Base-by-base conservation (phyloP, 495 filamentous ascomycete species). In the Podospora conica region DNA sequence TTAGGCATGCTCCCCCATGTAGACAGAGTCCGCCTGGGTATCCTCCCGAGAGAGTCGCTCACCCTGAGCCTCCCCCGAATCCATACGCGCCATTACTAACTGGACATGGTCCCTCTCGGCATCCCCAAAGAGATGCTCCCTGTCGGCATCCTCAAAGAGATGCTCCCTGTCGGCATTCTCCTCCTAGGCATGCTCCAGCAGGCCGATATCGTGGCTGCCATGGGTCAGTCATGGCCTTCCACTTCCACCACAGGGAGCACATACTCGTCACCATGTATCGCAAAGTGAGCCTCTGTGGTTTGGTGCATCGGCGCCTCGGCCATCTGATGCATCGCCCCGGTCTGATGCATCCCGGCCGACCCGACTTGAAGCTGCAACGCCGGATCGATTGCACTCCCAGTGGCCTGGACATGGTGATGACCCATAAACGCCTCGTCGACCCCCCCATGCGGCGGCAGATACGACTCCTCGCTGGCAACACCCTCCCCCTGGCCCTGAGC, bases 151-250 rank as follows among this genome's bases (percentile, higher is more conserved):
- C n/a, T n/a, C n/a, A n/a, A n/a, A n/a, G n/a, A n/a, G n/a, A n/a
- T n/a, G n/a, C n/a, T n/a, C n/a, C n/a, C n/a, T n/a, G 94, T 91
- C 70, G 93, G 93, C 75, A 92, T 95, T 18, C 15, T 1, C 33
- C 3, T 4, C 33, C 40, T 48, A 48, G 15, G 40, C 40, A n/a
- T 48, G 18, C 40, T 48, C 40, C 40, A 48, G 9, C 40, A 48
- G 40, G n/a, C 15, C 15, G 40, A 48, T 48, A n/a, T n/a, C 40
- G 11, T 48, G 40, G 7, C 40, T 48, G 40, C 40, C 40, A 48
- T 48, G 15, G n/a, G 40, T 48, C 40, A 48, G 40, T n/a, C 40
- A n/a, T 18, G 6, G 40, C 3, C 40, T 48, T 48, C 40, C 40
- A 48, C 40, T 48, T 8, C 40, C 40, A 6, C 40, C 40, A 48